Evolutionary conservation across 1,284 basidiomycete genomes (phyloP).

Genomic region (Boletus semigastroideus): DNA sequence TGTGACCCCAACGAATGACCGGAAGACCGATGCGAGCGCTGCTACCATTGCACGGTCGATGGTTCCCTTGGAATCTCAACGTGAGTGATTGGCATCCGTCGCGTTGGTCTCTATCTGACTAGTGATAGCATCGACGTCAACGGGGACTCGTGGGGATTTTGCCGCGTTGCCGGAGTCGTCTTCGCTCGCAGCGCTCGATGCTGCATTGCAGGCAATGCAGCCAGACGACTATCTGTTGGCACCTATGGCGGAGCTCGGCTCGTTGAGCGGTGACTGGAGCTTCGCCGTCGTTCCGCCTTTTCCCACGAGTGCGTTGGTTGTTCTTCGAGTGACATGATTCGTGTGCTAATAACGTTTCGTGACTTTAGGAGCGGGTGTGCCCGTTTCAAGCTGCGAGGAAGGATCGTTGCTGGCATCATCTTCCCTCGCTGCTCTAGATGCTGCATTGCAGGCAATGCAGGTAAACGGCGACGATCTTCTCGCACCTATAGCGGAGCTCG

Average conservation of each 20-base stretch:
- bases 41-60: neutral
- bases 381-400: no score
- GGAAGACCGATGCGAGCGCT: slow-evolving; percentile 3
- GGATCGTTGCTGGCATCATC: no score
- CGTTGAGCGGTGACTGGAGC: slow-evolving; percentile 5
- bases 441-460: no score
- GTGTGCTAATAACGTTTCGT: neutral
- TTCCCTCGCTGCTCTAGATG: no score
- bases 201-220: slow-evolving; percentile 8
- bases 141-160: neutral
- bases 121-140: neutral
- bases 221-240: slow-evolving; percentile 4
- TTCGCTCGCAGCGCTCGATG: slow-evolving; percentile 13
- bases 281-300: slow-evolving; percentile 3
- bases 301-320: slow-evolving; percentile 2
- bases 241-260: neutral
- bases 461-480: no score
- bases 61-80: neutral
- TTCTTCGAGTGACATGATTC: neutral
- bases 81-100: slow-evolving; percentile 11
- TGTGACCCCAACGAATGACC: slow-evolving; percentile 11
- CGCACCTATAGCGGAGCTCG: no score
- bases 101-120: slow-evolving; percentile 8
- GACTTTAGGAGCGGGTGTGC: neutral
- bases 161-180: slow-evolving; percentile 8